Evolutionary conservation across 2,329 filamentous ascomycete species (phyloP).

Genomic region (Colletotrichum simmondsii): DNA sequence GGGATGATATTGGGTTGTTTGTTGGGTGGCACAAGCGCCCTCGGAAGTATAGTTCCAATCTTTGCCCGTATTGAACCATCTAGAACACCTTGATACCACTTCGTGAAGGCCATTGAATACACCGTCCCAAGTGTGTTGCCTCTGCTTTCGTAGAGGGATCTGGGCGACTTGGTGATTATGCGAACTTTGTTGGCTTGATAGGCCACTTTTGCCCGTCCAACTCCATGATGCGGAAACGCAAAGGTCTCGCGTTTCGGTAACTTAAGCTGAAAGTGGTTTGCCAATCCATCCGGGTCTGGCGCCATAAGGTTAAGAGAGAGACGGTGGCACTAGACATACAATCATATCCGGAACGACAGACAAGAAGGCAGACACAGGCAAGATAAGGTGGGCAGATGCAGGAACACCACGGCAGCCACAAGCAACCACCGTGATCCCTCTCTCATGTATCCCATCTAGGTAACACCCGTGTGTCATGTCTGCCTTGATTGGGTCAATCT

Average conservation of each 20-base stretch:
- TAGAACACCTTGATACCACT: not conserved
- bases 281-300: no score
- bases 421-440: not conserved
- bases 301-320: no score
- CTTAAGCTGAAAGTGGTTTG: no score
- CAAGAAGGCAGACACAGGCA: not conserved
- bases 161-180: no score
- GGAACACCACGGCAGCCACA: conserved; percentile 21
- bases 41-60: not conserved
- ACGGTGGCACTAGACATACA: not conserved
- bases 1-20: not conserved
- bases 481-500: conserved; percentile 17
- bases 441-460: not conserved
- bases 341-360: not conserved
- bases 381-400: conserved; percentile 19
- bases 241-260: no score
- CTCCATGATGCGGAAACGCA: no score
- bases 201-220: no score
- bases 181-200: no score
- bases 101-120: no score
- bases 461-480: conserved; percentile 19
- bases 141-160: no score
- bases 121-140: no score
- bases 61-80: conserved; percentile 19
- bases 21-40: not conserved